A percentile compares a stretch with the other conserved stretches of the same genome.
These are phyloP conservation scores for Stephania cephalantha DNA, from an alignment of 164 flowering plant species.

Conservation along the genomic window DNA sequence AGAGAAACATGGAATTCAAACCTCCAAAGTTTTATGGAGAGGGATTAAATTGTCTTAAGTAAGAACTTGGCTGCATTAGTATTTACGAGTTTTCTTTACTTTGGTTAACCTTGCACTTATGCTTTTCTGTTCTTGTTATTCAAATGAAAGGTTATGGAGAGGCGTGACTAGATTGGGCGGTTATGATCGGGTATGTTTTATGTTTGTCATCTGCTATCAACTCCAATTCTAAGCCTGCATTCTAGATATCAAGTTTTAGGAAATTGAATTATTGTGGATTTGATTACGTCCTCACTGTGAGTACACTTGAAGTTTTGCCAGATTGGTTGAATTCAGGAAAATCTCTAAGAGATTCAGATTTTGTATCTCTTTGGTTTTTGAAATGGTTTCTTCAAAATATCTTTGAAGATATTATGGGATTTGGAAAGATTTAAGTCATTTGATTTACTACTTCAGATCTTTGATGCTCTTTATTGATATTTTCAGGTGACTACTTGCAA, in stretches of 20 bases:
- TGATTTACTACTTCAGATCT: not conserved
- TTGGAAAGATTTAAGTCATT: not conserved
- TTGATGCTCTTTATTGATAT: not conserved
- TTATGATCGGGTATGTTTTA: slow-evolving; percentile 63
- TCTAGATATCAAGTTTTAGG: not conserved
- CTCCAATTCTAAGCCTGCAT: not conserved
- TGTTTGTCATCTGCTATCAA: not conserved
- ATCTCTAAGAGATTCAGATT: not conserved
- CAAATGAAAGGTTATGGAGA: slow-evolving; percentile 68
- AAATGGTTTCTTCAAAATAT: no score
- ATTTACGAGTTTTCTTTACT: not conserved
- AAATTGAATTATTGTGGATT: not conserved
- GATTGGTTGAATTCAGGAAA: not conserved
- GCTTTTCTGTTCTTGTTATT: not conserved
- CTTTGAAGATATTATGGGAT: not conserved
- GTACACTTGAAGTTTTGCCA: not conserved
- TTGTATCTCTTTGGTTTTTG: no score
- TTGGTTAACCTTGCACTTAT: slow-evolving; percentile 9
- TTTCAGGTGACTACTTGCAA: slow-evolving; percentile 73
- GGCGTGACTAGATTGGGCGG: slow-evolving; percentile 86
- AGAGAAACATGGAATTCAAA: slow-evolving; percentile 75
- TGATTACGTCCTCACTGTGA: not conserved
- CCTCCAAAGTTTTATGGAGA: slow-evolving; percentile 91
- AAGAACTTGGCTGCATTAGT: slow-evolving; percentile 16
- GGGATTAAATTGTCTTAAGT: slow-evolving; percentile 85